Evolutionary conservation across 148 eudicot species (phyloP).

Genomic region (Silene conica): DNA sequence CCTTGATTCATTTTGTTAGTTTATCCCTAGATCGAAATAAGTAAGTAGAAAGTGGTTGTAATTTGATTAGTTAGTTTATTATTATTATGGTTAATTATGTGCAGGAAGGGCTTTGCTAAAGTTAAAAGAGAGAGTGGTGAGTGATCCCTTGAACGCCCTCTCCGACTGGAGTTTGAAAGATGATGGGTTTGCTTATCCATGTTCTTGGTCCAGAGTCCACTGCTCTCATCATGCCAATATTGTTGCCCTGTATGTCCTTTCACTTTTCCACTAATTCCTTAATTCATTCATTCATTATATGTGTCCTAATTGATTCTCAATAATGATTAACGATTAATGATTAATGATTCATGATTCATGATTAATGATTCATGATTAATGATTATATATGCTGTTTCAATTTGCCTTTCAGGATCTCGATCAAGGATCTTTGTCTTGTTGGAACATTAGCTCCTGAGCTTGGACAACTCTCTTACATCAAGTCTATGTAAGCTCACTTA

Average conservation of each 20-base stretch:
- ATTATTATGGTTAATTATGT: too few relatives aligned
- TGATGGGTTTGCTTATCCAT: constrained; percentile 33
- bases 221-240: constrained; percentile 49
- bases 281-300: too few relatives aligned
- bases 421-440: constrained; percentile 49
- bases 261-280: too few relatives aligned
- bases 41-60: too few relatives aligned
- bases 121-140: constrained; percentile 48
- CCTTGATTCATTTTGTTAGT: too few relatives aligned
- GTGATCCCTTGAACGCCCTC: constrained; percentile 61
- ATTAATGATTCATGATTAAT: too few relatives aligned
- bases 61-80: too few relatives aligned
- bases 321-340: too few relatives aligned
- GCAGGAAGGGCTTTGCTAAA: constrained; percentile 59
- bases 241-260: constrained; percentile 42
- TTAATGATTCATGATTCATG: too few relatives aligned
- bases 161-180: constrained; percentile 39
- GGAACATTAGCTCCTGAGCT: constrained; percentile 54
- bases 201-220: constrained; percentile 66
- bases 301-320: not conserved
- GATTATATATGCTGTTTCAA: too few relatives aligned
- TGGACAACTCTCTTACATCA: constrained; percentile 37
- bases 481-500: constrained; percentile 40
- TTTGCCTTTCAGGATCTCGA: constrained; percentile 41
- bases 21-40: too few relatives aligned